Conservation (phyloP, 2,329 filamentous ascomycete species). For the Ascochyta rabiei region DNA sequence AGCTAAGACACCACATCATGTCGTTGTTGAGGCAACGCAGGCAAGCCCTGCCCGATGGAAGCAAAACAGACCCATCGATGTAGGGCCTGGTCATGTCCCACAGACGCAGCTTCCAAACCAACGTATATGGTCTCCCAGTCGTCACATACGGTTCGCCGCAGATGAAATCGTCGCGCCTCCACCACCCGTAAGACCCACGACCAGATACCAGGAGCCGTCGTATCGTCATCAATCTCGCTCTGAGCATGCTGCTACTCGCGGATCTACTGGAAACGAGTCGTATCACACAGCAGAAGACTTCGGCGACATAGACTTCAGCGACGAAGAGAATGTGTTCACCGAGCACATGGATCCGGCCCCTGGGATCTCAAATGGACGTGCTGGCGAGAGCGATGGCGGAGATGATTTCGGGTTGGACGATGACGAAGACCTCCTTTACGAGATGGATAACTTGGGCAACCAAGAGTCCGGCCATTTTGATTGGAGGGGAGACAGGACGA, state of each 20-base stretch:
- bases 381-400: slow-evolving; percentile 24
- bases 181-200: not conserved
- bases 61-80: slow-evolving; percentile 8
- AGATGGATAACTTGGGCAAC: slow-evolving; percentile 52
- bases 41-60: slow-evolving; percentile 27
- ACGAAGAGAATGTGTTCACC: slow-evolving; percentile 30
- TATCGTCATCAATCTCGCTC: slow-evolving; percentile 22
- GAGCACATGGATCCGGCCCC: slow-evolving; percentile 28
- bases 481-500: slow-evolving; percentile 37
- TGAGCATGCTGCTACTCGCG: slow-evolving; percentile 3
- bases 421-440: slow-evolving; percentile 47
- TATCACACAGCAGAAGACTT: slow-evolving; percentile 30
- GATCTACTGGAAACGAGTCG: slow-evolving; percentile 12
- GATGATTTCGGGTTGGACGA: slow-evolving; percentile 37
- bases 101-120: slow-evolving; percentile 40
- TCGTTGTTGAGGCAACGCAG: slow-evolving; percentile 44
- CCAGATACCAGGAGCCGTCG: slow-evolving; percentile 18
- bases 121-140: slow-evolving; percentile 36
- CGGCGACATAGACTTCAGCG: slow-evolving; percentile 36
- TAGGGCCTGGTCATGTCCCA: slow-evolving; percentile 27
- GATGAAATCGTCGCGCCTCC: slow-evolving; percentile 23
- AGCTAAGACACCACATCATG: slow-evolving; percentile 13
- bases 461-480: slow-evolving; percentile 34
- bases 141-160: slow-evolving; percentile 35
- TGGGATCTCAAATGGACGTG: not conserved